Evolutionary conservation across 768 basidiomycete species (phyloP), one percentile per base, ranked within the genome.

Genomic region (Gelatoporia subvermispora): DNA sequence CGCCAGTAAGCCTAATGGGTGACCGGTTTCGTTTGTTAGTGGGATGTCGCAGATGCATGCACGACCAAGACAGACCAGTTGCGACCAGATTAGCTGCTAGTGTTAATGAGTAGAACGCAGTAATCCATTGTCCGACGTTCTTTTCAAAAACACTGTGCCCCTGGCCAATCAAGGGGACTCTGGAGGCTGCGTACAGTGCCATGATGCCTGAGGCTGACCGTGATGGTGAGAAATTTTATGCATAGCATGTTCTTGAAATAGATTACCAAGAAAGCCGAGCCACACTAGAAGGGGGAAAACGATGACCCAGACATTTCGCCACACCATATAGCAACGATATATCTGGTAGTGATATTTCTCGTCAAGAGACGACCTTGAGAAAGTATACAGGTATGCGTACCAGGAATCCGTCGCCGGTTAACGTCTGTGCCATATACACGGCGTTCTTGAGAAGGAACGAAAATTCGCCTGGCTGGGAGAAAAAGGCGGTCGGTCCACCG

Each of bases 341-440:
- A 64, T 61, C 61, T 63, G 36, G 17, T 8, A n/a, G 36, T 9
- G 5, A 7, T 31, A 13, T 31, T 5, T 31, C 13, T 31, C 15
- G 18, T 48, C 3, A 45, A 45, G 16, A 16, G 24, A 20, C 22
- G 28, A 31, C 13, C 13, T 31, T 31, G 13, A 13, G 28, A 31
- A 7, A 5, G 13, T 13, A 31, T 31, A 34, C 39, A 23, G 35
- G 18, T 38, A 16, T 10, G 3, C 59, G 8, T 35, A 68, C 66
- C 15, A 68, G 40, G 2, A 68, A 60, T 2, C 57, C 53, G 20
- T 68, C 65, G 1, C 66, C 66, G 3, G 67, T 28, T 0, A 68
- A 43, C 3, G 65, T 65, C 36, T 67, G 64, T 22, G 56, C 45
- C 42, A 36, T 21, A 23, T 62, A 67, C 11, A 63, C 49, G 0